Base-by-base conservation (phyloP, 768 basidiomycete genomes). In the Pilatotrama ljubarskyi region DNA sequence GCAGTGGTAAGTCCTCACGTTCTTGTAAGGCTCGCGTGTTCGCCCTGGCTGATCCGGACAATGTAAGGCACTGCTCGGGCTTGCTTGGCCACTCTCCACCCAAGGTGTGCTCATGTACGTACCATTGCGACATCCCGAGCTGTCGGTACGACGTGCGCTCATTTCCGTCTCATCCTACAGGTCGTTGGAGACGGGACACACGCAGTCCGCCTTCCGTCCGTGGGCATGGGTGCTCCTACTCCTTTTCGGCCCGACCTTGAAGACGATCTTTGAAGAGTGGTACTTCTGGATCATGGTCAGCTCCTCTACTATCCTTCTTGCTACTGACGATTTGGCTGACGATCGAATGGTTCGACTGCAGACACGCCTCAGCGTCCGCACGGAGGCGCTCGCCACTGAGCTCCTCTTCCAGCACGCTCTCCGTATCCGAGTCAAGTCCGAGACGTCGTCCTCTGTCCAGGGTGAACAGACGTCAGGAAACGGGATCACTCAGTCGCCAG, bases 191-290 rank as follows among this genome's bases (percentile, higher is more conserved):
- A 78, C 70, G 2, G 72, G 75, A 13, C 84, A 84, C 3, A 66
- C 78, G 57, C 77, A 71, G 22, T 77, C 85, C 0, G 64, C 72
- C 7, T 70, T 87, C 29, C 79, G 80, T 36, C 89, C 89, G 0
- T 89, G 88, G 83, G 80, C 90, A 7, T 91, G 88, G 88, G 80
- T 90, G 14, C 32, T 72, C 0, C 73, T 74, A 67, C 73, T 86
- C 13, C 79, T 84, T 61, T 47, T 80, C 5, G 84, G 82, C 13
- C 81, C 84, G 13, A 67, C 76, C 4, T 0, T 79, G 10, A 73
- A 70, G 13, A 74, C 80, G 5, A 22, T 87, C 8, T 64, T 73
- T 26, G 76, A 80, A 55, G 84, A 90, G 62, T 78, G 77, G 72
- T 89, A 86, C 64, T 73, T 79, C 37, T 84, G 75, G 61, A 59